Conservation (phyloP, 2,329 filamentous ascomycete genomes). For the Emmonsiellopsis sp. region DNA sequence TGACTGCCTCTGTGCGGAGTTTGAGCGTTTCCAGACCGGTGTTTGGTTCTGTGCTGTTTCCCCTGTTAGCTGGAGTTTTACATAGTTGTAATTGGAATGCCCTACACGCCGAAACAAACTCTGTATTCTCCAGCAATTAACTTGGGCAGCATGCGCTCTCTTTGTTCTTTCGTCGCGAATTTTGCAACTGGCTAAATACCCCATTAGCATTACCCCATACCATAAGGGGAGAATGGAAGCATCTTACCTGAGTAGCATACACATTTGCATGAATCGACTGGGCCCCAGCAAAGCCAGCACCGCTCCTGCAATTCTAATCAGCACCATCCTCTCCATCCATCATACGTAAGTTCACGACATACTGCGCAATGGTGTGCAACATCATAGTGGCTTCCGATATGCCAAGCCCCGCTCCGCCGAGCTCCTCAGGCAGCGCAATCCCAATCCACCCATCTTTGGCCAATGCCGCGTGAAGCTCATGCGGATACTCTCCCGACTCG, state of each 20-base stretch:
- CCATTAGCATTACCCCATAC: background rate
- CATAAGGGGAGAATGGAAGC: background rate
- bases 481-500: slow-evolving; percentile 60
- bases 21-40: slow-evolving; percentile 70
- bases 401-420: slow-evolving; percentile 64
- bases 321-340: background rate
- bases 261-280: slow-evolving; percentile 51
- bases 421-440: slow-evolving; percentile 64
- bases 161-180: slow-evolving; percentile 60
- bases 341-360: slow-evolving; percentile 3
- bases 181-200: slow-evolving; percentile 49
- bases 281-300: slow-evolving; percentile 66
- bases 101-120: slow-evolving; percentile 64
- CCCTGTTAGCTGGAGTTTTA: background rate
- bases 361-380: slow-evolving; percentile 73
- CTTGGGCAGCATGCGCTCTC: slow-evolving; percentile 55
- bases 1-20: slow-evolving; percentile 56
- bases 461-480: slow-evolving; percentile 65
- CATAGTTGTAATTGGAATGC: slow-evolving; percentile 1
- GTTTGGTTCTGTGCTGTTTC: slow-evolving; percentile 59
- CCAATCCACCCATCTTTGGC: slow-evolving; percentile 73
- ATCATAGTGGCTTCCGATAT: slow-evolving; percentile 81
- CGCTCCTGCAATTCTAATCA: slow-evolving; percentile 35
- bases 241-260: slow-evolving; percentile 51
- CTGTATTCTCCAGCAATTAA: slow-evolving; percentile 64